Conservation (phyloP, 2,329 filamentous ascomycete species). For the Aspergillus hiratsukae region DNA sequence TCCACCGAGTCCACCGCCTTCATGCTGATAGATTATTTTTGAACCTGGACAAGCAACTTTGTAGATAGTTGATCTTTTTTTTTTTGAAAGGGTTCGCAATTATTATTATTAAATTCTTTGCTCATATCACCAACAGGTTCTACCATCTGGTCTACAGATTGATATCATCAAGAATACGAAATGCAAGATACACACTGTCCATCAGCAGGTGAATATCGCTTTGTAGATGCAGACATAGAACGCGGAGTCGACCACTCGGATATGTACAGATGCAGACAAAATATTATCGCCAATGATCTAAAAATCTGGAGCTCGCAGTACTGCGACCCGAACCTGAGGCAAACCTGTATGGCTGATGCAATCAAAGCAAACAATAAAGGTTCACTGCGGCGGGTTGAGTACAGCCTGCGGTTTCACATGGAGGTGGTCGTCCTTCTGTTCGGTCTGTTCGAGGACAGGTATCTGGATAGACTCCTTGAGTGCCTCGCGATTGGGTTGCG, state of each 20-base stretch:
- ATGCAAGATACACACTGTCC: not conserved
- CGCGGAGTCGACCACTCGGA: not conserved
- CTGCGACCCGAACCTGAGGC: not conserved
- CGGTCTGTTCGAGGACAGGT: conserved; percentile 23
- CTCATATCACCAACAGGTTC: not conserved
- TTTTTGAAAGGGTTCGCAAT: not conserved
- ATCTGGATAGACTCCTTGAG: conserved; percentile 20
- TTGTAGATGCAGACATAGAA: not conserved
- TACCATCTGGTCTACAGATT: not conserved
- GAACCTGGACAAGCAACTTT: not conserved
- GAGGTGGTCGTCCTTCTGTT: conserved; percentile 18
- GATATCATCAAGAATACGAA: not conserved
- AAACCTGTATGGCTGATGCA: not conserved
- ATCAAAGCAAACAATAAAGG: not conserved
- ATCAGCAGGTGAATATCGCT: not conserved
- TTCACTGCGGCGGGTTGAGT: not conserved
- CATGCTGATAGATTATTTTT: not conserved
- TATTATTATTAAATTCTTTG: not conserved
- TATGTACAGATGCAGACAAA: not conserved
- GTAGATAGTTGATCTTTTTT: not conserved
- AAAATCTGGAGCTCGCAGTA: not conserved
- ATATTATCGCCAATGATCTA: not conserved
- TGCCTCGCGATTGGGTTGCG: conserved; percentile 14
- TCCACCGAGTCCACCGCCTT: not conserved
- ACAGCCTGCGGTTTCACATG: conserved; percentile 9